Base-by-base conservation (phyloP, 108 stramenopile genomes). In the Stephanodiscus minutulus region DNA sequence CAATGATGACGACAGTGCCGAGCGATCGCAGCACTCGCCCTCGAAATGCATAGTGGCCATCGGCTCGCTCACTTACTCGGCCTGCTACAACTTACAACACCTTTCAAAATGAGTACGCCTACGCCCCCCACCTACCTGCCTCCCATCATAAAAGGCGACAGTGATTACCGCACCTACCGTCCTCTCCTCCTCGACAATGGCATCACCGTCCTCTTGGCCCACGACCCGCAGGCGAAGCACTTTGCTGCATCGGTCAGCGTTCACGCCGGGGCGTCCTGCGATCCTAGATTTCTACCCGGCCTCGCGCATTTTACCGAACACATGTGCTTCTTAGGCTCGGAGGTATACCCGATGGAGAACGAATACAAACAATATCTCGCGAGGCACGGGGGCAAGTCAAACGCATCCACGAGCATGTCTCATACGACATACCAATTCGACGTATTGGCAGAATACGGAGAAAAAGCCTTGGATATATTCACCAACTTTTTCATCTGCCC, bases 261-360 rank as follows among this genome's bases (percentile, higher is more conserved):
- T 18, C 53, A 72, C 12, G 82, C 85, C 20, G 94, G 96, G 39
- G 91, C 89, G 0, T 71, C 81, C 0, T 71, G 86, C 11, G 96
- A 97, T 79, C 96, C 96, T 0, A 64, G 87, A 28, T 61, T 64
- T 10, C 25, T 92, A 50, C 85, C 89, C 47, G 96, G 96, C 46
- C 68, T 97, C 10, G 96, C 96, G 4, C 96, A 96, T 68, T 96
- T 96, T 64, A 82, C 79, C 58, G 96, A 97, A 68, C 96, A 96
- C 83, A 93, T 94, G 92, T 86, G 87, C 60, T 97, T 97, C 78
- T 72, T 97, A 1, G 96, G 96, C 2, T 85, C 86, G 20, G 73
- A 90, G 62, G 77, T 82, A 55, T 89, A 89, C 63, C 88, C 88
- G 1, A 77, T 77, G 41, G 92, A 93, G 66, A 93, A 93, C 59